Percentiles rank a stretch among this genome's conserved stretches.
Evolutionary conservation across 2,329 filamentous ascomycete genomes (phyloP).

Genomic region (Stachybotrys elegans): DNA sequence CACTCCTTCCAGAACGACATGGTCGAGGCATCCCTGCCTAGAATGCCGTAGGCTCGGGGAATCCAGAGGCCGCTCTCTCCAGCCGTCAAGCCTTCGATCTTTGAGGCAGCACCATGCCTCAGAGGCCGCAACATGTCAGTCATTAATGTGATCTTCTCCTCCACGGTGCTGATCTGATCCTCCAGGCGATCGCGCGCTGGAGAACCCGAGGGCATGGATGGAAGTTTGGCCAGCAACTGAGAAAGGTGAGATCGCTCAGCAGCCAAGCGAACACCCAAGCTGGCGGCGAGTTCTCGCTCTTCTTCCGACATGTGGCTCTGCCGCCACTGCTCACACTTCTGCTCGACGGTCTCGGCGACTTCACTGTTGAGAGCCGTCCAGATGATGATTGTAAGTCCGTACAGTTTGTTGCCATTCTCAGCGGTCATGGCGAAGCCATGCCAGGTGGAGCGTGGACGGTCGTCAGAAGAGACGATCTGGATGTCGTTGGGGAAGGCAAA

Average conservation of each 20-base stretch:
- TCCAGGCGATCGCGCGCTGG: conserved; percentile 77
- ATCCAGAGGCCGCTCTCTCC: conserved; percentile 96
- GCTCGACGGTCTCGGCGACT: conserved; percentile 78
- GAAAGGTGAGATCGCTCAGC: conserved; percentile 86
- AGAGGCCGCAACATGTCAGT: conserved; percentile 90
- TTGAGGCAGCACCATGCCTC: conserved; percentile 88
- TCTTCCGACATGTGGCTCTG: conserved; percentile 84
- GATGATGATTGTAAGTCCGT: conserved; percentile 85
- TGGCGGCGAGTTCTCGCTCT: conserved; percentile 87
- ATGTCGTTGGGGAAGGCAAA: conserved; percentile 99
- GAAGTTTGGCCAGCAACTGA: conserved; percentile 76
- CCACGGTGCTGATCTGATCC: conserved; percentile 89
- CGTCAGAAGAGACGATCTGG: conserved; percentile 91
- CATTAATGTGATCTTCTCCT: conserved; percentile 97
- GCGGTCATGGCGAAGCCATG: conserved; percentile 98
- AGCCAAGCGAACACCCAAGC: conserved; percentile 82
- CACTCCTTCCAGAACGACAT: conserved; percentile 98
- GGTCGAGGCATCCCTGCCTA: conserved; percentile 77
- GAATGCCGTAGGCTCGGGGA: conserved; percentile 85
- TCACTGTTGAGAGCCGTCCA: conserved; percentile 84
- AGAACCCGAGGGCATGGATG: conserved; percentile 74
- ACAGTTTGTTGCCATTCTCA: conserved; percentile 84
- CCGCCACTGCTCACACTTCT: conserved; percentile 78
- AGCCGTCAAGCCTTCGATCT: conserved; percentile 93
- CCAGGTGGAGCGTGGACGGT: conserved; percentile 93